phyloP scores from a whole-genome alignment of 306 rosid species.

The Cicer judaicum region DNA sequence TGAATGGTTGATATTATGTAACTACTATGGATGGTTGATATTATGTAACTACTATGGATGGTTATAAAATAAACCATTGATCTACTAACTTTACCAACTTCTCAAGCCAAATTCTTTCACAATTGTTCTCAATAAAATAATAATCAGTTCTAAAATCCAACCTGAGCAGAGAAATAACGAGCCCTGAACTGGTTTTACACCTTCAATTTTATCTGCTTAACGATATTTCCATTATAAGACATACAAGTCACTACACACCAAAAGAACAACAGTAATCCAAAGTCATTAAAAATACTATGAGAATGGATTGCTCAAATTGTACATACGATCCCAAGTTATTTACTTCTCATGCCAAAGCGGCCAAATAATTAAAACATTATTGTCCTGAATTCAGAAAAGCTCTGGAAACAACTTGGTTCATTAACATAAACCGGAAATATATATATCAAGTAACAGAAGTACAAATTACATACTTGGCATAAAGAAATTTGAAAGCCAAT shows the following conservation, averaged over 20 bases:
- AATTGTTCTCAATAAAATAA: conserved; percentile 6
- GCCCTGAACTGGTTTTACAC: conserved; percentile 27
- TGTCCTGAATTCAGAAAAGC: conserved; percentile 25
- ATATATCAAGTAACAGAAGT: conserved; percentile 30
- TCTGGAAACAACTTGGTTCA: conserved; percentile 14
- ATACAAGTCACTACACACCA: conserved; percentile 9
- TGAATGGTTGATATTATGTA: too few species aligned
- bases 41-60: too few species aligned
- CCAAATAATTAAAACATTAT: conserved; percentile 8
- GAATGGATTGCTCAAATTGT: too few species aligned
- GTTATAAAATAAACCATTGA: too few species aligned
- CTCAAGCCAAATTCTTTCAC: background rate
- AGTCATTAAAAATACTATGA: background rate
- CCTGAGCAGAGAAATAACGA: conserved; percentile 17
- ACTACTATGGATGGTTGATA: too few species aligned
- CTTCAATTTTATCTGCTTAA: conserved; percentile 31
- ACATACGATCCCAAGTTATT: background rate
- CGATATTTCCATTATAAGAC: conserved; percentile 25
- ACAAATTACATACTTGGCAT: too few species aligned
- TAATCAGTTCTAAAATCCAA: conserved; percentile 17
- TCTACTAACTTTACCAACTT: too few species aligned
- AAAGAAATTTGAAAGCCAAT: too few species aligned
- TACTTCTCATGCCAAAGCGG: conserved; percentile 6
- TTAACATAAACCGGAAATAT: conserved; percentile 9
- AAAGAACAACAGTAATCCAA: conserved; percentile 11